These are phyloP conservation scores for Purshia tridentata DNA, from an alignment of 306 rosid genomes.

Conservation along the genomic window DNA sequence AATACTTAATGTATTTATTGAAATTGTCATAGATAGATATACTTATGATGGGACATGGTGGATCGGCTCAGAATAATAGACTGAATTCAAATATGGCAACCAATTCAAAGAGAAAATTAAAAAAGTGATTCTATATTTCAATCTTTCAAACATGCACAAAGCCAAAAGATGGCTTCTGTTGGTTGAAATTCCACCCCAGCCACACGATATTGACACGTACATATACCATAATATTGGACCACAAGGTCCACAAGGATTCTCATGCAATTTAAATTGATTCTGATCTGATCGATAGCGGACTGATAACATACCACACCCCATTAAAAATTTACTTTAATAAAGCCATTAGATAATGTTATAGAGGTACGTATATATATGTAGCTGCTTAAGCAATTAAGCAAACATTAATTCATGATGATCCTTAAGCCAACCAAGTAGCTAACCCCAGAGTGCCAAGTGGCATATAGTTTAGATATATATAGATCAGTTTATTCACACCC, in stretches of 20 bases:
- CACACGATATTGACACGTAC: constrained; percentile 16
- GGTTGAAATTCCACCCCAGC: constrained; percentile 24
- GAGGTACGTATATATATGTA: too few species aligned
- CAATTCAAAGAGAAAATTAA: background rate
- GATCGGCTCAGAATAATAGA: background rate
- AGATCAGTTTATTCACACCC: background rate
- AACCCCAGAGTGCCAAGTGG: constrained; percentile 25
- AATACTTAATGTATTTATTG: too few species aligned
- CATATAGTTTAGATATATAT: too few species aligned
- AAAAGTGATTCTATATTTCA: background rate
- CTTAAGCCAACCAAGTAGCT: background rate
- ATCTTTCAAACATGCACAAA: background rate
- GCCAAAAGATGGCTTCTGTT: background rate
- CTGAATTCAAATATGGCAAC: background rate
- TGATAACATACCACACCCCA: too few species aligned
- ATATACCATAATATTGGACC: constrained; percentile 17
- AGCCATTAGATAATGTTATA: too few species aligned
- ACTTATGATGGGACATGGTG: background rate
- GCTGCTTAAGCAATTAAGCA: too few species aligned
- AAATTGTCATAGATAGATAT: too few species aligned
- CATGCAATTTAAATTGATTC: too few species aligned
- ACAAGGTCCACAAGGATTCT: constrained; percentile 28
- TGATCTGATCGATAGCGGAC: too few species aligned
- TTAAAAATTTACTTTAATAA: too few species aligned
- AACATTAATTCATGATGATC: too few species aligned